phyloP scores from a whole-genome alignment of 2,329 filamentous ascomycete species.

The Fusarium azukiicola region DNA sequence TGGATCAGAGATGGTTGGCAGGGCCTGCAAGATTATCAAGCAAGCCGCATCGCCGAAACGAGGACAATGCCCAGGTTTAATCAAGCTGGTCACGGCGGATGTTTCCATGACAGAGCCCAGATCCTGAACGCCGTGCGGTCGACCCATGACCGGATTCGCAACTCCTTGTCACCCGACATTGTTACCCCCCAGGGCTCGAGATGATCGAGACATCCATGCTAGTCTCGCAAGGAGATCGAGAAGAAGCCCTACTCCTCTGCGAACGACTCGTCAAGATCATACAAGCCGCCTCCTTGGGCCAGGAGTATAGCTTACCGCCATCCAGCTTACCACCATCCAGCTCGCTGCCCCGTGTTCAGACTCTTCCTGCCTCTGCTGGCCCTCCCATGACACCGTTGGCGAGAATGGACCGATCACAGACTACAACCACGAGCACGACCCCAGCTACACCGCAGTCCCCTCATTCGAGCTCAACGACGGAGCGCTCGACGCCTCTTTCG shows the following conservation, averaged over 20 bases:
- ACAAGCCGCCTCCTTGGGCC: not conserved
- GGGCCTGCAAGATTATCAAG: not conserved
- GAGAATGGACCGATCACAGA: not conserved
- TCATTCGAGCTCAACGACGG: not conserved
- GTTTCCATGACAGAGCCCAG: conserved; percentile 22
- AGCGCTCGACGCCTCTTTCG: not conserved
- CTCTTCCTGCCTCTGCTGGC: not conserved
- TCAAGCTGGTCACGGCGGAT: conserved; percentile 4
- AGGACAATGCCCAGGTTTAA: not conserved
- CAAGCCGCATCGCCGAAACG: not conserved
- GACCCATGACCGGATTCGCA: not conserved
- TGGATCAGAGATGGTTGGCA: not conserved
- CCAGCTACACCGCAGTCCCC: not conserved
- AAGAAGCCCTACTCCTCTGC: not conserved
- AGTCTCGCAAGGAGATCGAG: not conserved
- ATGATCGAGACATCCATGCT: conserved; percentile 16
- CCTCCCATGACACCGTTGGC: not conserved
- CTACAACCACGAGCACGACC: not conserved
- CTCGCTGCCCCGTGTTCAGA: not conserved
- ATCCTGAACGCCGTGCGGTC: not conserved
- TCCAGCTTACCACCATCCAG: not conserved
- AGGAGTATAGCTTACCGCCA: not conserved
- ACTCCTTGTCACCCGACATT: not conserved
- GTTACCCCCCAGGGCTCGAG: not conserved
- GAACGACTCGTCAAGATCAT: conserved; percentile 1